Evolutionary conservation across 192 early-diverging fungal species (phyloP).

Genomic region (Phycomyces nitens): DNA sequence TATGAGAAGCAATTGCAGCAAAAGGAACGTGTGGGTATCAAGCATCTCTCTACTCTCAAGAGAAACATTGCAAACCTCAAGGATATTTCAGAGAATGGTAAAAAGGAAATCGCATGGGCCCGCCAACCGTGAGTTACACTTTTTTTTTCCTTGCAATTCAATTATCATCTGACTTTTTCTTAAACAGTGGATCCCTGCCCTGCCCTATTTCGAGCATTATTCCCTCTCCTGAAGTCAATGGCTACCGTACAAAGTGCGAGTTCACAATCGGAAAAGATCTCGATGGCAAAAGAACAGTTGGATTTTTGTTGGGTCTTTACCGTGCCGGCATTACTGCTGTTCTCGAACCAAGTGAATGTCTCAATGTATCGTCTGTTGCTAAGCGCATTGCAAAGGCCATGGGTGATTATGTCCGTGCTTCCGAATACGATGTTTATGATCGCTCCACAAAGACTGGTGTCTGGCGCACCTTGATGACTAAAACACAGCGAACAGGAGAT

Average conservation of each 20-base stretch:
- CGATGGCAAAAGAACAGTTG: constrained; percentile 50
- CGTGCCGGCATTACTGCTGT: constrained; percentile 59
- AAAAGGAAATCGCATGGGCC: constrained; percentile 32
- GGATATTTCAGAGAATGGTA: constrained; percentile 9
- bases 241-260: constrained; percentile 79
- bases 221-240: constrained; percentile 53
- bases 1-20: constrained; percentile 58
- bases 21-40: constrained; percentile 34
- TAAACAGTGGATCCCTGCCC: constrained; percentile 18
- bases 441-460: constrained; percentile 45
- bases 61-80: constrained; percentile 12
- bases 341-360: constrained; percentile 40
- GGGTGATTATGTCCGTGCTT: constrained; percentile 35
- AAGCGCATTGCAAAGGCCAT: constrained; percentile 49
- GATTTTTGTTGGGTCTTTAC: constrained; percentile 67
- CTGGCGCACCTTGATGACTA: constrained; percentile 61
- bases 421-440: constrained; percentile 35
- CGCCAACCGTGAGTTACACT: constrained; percentile 29
- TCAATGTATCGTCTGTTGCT: constrained; percentile 45
- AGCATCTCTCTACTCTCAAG: constrained; percentile 24
- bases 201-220: constrained; percentile 33
- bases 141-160: not conserved
- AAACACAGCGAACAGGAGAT: constrained; percentile 60
- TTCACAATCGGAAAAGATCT: constrained; percentile 65
- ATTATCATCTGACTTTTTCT: not conserved